These are phyloP conservation scores for Mycena latifolia DNA, from an alignment of 768 basidiomycete species.

Conservation along the genomic window DNA sequence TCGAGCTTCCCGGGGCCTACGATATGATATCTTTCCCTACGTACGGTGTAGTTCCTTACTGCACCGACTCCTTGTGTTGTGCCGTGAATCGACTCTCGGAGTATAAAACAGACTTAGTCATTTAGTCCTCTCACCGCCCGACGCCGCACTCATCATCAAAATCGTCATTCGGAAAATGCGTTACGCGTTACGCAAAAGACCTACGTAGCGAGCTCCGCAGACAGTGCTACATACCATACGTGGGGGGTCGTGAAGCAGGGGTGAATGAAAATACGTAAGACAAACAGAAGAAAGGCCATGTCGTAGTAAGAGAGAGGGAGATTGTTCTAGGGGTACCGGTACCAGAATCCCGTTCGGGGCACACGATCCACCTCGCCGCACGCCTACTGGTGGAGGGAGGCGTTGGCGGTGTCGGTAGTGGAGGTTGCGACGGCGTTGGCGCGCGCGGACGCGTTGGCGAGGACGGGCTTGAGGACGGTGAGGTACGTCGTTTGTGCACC, in stretches of 20 bases:
- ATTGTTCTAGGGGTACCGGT: constrained; percentile 26
- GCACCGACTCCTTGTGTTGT: no score
- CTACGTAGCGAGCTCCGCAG: constrained; percentile 17
- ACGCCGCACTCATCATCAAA: no score
- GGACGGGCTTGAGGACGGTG: constrained; percentile 82
- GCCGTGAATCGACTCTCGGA: no score
- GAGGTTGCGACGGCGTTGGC: constrained; percentile 58
- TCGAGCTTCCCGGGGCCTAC: no score
- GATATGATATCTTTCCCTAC: no score
- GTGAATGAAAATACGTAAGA: background rate
- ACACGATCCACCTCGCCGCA: background rate
- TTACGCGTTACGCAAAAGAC: constrained; percentile 22
- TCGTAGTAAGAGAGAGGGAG: constrained; percentile 9
- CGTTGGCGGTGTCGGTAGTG: constrained; percentile 68
- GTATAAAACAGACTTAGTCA: no score
- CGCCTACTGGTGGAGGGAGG: constrained; percentile 53
- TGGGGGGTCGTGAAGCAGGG: constrained; percentile 9
- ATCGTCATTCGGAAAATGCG: constrained; percentile 10
- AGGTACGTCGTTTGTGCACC: constrained; percentile 90
- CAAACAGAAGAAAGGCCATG: constrained; percentile 3
- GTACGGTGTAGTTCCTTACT: no score
- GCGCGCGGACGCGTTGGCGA: constrained; percentile 70
- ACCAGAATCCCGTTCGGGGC: constrained; percentile 6
- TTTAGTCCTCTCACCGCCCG: no score
- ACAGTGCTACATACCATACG: constrained; percentile 5